Base-by-base conservation (phyloP, 208 protist genomes). In the Wallacemonas sp. region DNA sequence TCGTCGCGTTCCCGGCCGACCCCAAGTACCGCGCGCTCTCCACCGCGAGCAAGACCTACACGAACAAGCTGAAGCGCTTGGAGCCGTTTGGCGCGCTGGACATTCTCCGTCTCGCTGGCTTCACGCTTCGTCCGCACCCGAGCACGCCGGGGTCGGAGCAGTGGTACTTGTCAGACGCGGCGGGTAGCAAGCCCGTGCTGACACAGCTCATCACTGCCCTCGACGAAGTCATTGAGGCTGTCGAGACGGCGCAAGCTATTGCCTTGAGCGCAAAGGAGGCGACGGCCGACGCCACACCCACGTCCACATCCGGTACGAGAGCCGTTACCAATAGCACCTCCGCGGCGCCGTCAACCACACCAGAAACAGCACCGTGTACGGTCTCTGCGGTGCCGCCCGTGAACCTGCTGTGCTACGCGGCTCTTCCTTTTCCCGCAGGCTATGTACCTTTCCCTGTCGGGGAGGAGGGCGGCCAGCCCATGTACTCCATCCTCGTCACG, bases 41-140 rank as follows among this genome's bases (percentile, higher is more conserved):
- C 28, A 83, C 72, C 36, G 46, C 46, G 21, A 92, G 82, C 75
- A 67, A 77, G 47, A 72, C 71, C 4, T 95, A 93, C 71, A 79
- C 31, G n/a, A 70, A 39, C 14, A 90, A 85, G 47, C 53, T 95
- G 46, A 65, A 73, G 56, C 77, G 82, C 14, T 47, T 95, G 1
- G 82, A 90, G 70, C 26, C 69, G 45, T 92, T 80, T 60, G 89
- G 89, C 19, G 69, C 80, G 14, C 19, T 68, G 19, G 75, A 84
- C 9, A 39, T 92, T 28, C 71, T 95, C 17, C 78, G 79, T 30
- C 49, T 90, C 30, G 77, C 71, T 26, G 89, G 89, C 33, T 95
- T 95, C 65, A 62, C 60, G 31, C 68, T 81, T 11, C 72, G 65
- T 3, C 71, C 72, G n/a, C 75, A 84, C 61, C 62, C 62, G 30